A percentile compares a stretch with the other conserved stretches of the same genome.
Evolutionary conservation across 192 early-diverging fungal species (phyloP).

Genomic region (Geranomyces michiganensis): DNA sequence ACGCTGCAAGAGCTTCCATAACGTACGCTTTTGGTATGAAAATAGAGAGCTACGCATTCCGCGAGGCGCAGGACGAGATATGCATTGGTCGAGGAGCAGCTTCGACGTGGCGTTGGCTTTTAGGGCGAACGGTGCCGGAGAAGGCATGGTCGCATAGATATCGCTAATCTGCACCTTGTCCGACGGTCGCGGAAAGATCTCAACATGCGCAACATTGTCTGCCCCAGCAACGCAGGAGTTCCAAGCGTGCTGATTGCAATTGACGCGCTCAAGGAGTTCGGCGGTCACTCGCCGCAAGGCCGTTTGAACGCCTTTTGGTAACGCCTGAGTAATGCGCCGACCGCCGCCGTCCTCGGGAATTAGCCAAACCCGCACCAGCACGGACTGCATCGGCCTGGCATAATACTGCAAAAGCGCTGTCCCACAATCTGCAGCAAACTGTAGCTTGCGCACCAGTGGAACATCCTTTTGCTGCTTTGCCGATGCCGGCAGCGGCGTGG

Average conservation of each 20-base stretch:
- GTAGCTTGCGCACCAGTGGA: too few relatives aligned
- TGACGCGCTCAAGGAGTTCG: background rate
- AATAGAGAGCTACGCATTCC: slow-evolving; percentile 29
- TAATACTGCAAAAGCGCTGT: too few relatives aligned
- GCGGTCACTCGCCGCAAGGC: background rate
- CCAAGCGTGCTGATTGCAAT: background rate
- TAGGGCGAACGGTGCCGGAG: slow-evolving; percentile 15
- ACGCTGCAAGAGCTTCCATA: slow-evolving; percentile 74
- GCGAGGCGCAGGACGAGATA: background rate
- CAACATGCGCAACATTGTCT: too few relatives aligned
- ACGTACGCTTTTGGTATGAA: slow-evolving; percentile 50
- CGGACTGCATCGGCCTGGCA: too few relatives aligned
- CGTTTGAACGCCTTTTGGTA: background rate
- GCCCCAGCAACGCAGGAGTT: background rate
- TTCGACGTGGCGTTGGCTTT: background rate
- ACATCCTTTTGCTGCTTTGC: too few relatives aligned
- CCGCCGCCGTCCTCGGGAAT: slow-evolving; percentile 23
- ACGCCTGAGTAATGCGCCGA: background rate
- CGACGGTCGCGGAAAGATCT: background rate
- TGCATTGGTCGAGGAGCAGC: slow-evolving; percentile 9
- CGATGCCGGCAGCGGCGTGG: too few relatives aligned
- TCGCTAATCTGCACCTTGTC: slow-evolving; percentile 2
- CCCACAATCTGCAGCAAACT: too few relatives aligned
- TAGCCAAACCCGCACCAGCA: slow-evolving; percentile 5
- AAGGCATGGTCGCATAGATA: slow-evolving; percentile 28